phyloP scores from a whole-genome alignment of 148 eudicot genomes.

The Amaranthus palmeri region DNA sequence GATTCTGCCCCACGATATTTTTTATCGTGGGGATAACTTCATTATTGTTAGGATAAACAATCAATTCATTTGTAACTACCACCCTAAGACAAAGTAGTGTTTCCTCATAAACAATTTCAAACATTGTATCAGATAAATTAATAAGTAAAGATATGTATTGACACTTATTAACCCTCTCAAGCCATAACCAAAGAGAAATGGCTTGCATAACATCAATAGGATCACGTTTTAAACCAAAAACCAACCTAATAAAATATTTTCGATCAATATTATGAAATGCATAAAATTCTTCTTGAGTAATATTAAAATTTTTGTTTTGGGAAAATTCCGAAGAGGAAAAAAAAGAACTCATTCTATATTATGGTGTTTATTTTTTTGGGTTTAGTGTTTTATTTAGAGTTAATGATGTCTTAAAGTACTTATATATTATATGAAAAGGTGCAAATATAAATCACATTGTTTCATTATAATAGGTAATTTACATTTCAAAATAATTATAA shows the following conservation, averaged over 20 bases:
- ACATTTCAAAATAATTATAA: not conserved
- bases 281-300: constrained; percentile 25
- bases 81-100: constrained; percentile 18
- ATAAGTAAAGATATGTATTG: constrained; percentile 7
- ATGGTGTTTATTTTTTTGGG: too few relatives aligned
- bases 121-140: not conserved
- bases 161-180: constrained; percentile 20
- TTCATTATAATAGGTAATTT: not conserved
- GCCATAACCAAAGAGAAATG: constrained; percentile 36
- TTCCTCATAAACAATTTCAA: constrained; percentile 24
- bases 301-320: too few relatives aligned
- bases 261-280: constrained; percentile 32
- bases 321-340: not conserved
- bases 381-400: not conserved
- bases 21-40: constrained; percentile 14
- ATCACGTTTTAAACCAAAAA: constrained; percentile 19
- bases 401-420: not conserved
- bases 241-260: constrained; percentile 28
- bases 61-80: not conserved
- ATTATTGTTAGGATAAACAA: not conserved
- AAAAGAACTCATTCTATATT: not conserved
- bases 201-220: constrained; percentile 29
- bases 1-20: constrained; percentile 15
- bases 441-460: not conserved
- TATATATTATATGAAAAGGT: not conserved